Percentiles rank a stretch among this genome's conserved stretches.
These are phyloP conservation scores for Boletus hoseneyae DNA, from an alignment of 1,284 basidiomycete genomes.

Conservation along the genomic window DNA sequence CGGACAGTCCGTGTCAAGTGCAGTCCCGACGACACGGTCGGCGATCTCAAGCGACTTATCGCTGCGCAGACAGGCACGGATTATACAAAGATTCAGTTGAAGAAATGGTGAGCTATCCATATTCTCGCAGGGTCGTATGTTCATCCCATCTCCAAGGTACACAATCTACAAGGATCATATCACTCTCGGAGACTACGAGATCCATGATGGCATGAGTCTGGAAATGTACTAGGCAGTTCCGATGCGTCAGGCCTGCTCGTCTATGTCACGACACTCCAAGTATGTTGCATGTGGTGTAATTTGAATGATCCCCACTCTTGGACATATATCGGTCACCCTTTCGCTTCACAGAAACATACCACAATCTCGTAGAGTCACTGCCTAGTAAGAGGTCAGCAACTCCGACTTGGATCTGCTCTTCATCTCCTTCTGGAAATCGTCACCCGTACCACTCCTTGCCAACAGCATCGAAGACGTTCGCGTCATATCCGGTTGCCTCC, in stretches of 20 bases:
- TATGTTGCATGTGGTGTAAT: slow-evolving; percentile 6
- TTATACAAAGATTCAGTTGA: slow-evolving; percentile 82
- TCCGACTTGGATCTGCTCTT: slow-evolving; percentile 21
- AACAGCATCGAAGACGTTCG: slow-evolving; percentile 22
- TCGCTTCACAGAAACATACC: neutral
- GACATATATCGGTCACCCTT: neutral
- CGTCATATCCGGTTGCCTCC: slow-evolving; percentile 22
- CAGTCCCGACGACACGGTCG: slow-evolving; percentile 93
- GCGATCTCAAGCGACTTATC: slow-evolving; percentile 95
- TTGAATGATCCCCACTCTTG: neutral
- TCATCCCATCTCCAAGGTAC: slow-evolving; percentile 55
- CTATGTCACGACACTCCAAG: neutral
- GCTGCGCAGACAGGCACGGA: slow-evolving; percentile 95
- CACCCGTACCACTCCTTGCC: slow-evolving; percentile 11
- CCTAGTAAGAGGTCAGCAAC: slow-evolving; percentile 5
- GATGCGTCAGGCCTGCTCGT: no score
- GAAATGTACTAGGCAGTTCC: slow-evolving; percentile 72
- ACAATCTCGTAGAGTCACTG: neutral
- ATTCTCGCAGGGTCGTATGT: neutral
- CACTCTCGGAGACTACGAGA: slow-evolving; percentile 91
- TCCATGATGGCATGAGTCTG: slow-evolving; percentile 90
- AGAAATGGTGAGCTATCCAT: slow-evolving; percentile 79
- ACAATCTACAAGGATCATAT: slow-evolving; percentile 94
- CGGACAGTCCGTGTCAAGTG: slow-evolving; percentile 84
- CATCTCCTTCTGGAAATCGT: slow-evolving; percentile 1